Conservation (phyloP, 179 eudicot genomes). For the Camellia oleifera region DNA sequence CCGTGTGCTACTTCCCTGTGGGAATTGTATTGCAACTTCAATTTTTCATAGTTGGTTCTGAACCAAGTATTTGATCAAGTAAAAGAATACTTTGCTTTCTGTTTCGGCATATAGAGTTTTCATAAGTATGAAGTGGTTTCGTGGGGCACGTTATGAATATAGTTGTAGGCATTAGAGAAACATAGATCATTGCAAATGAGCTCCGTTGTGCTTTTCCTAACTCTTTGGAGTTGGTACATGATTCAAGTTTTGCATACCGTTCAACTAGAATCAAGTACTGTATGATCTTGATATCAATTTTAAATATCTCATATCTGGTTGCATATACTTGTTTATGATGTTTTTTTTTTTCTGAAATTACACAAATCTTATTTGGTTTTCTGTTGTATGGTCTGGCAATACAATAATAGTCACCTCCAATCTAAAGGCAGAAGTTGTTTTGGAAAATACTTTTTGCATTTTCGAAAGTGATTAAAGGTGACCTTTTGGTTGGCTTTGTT, state of each 20-base stretch:
- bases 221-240: background rate
- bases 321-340: background rate
- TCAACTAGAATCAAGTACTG: background rate
- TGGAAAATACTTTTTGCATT: background rate
- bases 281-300: background rate
- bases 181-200: background rate
- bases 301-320: background rate
- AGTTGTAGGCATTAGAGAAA: background rate
- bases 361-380: background rate
- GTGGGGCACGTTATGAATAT: constrained; percentile 1
- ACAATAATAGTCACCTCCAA: background rate
- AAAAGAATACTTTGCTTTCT: background rate
- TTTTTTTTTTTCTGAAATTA: background rate
- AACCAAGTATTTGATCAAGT: background rate
- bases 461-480: constrained; percentile 1
- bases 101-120: background rate
- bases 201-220: background rate
- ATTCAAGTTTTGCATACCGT: background rate
- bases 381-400: background rate
- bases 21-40: background rate
- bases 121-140: background rate
- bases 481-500: constrained; percentile 6
- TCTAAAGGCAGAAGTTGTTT: background rate
- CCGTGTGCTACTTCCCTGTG: background rate
- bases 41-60: background rate